phyloP scores from a whole-genome alignment of 2,329 filamentous ascomycete species.

The Pseudogymnoascus sp. region DNA sequence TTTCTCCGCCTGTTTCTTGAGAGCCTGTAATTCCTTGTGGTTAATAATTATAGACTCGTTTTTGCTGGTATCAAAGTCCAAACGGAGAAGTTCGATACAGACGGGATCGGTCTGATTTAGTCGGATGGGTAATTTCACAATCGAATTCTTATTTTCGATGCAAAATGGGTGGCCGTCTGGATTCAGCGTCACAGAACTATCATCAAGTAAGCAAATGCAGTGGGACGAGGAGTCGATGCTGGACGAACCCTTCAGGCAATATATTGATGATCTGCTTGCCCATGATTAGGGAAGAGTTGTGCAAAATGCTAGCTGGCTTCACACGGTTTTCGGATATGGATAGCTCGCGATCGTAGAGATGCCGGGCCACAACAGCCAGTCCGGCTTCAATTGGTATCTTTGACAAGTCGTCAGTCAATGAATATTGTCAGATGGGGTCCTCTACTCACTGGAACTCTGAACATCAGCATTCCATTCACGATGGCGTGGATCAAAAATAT shows the following conservation, averaged over 20 bases:
- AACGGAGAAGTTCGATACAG: constrained; percentile 78
- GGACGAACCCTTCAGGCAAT: constrained; percentile 72
- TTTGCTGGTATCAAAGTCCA: constrained; percentile 71
- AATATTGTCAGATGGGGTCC: background rate
- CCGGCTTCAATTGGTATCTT: constrained; percentile 67
- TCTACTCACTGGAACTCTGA: constrained; percentile 65
- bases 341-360: constrained; percentile 86
- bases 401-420: constrained; percentile 15
- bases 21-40: constrained; percentile 63
- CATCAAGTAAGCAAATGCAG: constrained; percentile 12
- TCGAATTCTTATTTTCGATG: constrained; percentile 54
- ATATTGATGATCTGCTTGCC: constrained; percentile 98
- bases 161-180: constrained; percentile 76
- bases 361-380: constrained; percentile 64
- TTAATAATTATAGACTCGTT: constrained; percentile 75
- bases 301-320: constrained; percentile 76
- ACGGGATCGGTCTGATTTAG: constrained; percentile 92
- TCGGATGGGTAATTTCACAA: constrained; percentile 68
- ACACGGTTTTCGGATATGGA: constrained; percentile 91
- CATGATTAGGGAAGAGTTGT: constrained; percentile 88
- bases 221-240: background rate
- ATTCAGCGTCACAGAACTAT: constrained; percentile 76
- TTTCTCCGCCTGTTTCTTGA: constrained; percentile 61
- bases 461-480: constrained; percentile 83
- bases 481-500: constrained; percentile 66